A percentile compares a stretch with the other conserved stretches of the same genome.
phyloP scores from a whole-genome alignment of 129 eudicot genomes.

The Centrapalus pauciflorus region DNA sequence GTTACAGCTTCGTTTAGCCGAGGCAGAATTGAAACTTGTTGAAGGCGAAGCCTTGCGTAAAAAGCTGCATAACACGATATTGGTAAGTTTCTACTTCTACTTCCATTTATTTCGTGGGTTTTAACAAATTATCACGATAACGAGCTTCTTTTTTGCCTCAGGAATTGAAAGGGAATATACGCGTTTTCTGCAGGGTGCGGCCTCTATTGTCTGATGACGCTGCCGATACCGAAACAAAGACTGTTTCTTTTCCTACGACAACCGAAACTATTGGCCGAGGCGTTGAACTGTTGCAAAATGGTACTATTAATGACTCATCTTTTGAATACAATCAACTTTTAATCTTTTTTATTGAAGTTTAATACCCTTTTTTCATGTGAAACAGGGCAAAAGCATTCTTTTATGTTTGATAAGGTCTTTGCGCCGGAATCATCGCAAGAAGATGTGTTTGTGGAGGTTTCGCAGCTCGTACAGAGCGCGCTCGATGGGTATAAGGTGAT shows the following conservation, averaged over 20 bases:
- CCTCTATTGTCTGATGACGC: constrained; percentile 76
- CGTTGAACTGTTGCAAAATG: constrained; percentile 73
- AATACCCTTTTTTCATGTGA: background rate
- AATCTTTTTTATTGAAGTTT: no score
- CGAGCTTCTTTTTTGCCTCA: constrained; percentile 28
- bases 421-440: constrained; percentile 80
- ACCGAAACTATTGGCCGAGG: constrained; percentile 77
- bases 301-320: constrained; percentile 26
- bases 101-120: background rate
- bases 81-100: constrained; percentile 34
- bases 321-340: background rate
- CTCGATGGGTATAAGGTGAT: constrained; percentile 97
- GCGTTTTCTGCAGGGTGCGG: constrained; percentile 94
- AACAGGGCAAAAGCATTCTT: constrained; percentile 81
- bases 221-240: constrained; percentile 48
- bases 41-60: constrained; percentile 92
- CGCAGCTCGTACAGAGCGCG: constrained; percentile 98
- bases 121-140: background rate
- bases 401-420: constrained; percentile 85
- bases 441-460: constrained; percentile 87
- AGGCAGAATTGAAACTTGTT: constrained; percentile 67
- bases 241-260: constrained; percentile 62
- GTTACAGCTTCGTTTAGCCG: constrained; percentile 64
- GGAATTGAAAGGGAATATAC: constrained; percentile 97
- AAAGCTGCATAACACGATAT: constrained; percentile 86